These are phyloP conservation scores for Hansenula sp. DNA, from an alignment of 1,139 yeast species.

Conservation along the genomic window DNA sequence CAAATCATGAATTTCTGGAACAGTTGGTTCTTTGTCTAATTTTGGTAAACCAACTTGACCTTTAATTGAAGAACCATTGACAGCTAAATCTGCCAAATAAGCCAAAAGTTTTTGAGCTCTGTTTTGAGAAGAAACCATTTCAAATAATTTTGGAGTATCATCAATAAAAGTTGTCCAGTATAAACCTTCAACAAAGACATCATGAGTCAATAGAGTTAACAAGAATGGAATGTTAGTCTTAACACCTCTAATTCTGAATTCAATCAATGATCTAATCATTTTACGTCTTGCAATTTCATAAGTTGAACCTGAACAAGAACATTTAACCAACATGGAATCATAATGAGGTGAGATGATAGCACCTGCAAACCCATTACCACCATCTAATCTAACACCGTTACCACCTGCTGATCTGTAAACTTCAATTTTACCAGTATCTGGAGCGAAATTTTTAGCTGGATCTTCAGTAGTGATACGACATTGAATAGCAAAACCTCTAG, in stretches of 20 bases:
- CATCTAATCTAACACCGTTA: constrained; percentile 97
- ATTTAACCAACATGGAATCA: constrained; percentile 97
- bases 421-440: constrained; percentile 97
- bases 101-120: constrained; percentile 92
- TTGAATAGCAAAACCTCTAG: constrained; percentile 97
- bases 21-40: constrained; percentile 64
- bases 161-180: constrained; percentile 99
- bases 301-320: constrained; percentile 94
- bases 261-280: constrained; percentile 94
- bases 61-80: constrained; percentile 90
- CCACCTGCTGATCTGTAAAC: constrained; percentile 99
- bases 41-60: constrained; percentile 95
- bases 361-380: constrained; percentile 99
- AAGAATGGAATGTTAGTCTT: constrained; percentile 96
- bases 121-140: constrained; percentile 91
- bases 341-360: constrained; percentile 96
- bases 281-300: constrained; percentile 96
- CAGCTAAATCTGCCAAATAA: constrained; percentile 88
- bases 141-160: constrained; percentile 94
- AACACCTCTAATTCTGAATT: constrained; percentile 97
- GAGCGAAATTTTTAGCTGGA: constrained; percentile 94
- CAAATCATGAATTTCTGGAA: constrained; percentile 68
- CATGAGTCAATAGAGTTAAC: constrained; percentile 87
- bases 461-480: constrained; percentile 99
- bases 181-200: constrained; percentile 78